These are phyloP conservation scores for Endothia cerciana DNA, from an alignment of 2,329 filamentous ascomycete species.

Conservation along the genomic window DNA sequence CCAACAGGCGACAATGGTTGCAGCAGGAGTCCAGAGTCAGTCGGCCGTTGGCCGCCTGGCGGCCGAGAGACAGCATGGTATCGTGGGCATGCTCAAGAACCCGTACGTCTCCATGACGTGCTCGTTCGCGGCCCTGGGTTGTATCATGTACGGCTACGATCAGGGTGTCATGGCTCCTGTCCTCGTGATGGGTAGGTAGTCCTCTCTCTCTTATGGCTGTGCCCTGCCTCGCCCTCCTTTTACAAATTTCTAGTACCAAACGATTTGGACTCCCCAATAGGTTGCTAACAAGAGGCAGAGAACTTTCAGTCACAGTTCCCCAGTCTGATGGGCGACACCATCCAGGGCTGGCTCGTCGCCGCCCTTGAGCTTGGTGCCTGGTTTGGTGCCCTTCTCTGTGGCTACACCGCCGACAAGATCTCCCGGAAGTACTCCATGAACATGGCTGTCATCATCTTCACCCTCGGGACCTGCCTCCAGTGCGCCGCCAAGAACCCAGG, in stretches of 20 bases:
- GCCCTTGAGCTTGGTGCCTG: constrained; percentile 65
- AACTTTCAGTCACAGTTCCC: constrained; percentile 33
- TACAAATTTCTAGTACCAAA: not conserved
- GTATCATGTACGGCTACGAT: constrained; percentile 56
- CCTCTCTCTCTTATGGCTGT: no score
- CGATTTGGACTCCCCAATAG: not conserved
- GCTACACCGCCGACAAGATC: constrained; percentile 59
- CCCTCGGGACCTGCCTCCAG: constrained; percentile 34
- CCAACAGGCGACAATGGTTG: constrained; percentile 20
- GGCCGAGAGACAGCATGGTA: constrained; percentile 43
- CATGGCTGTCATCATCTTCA: constrained; percentile 40
- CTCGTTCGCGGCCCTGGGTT: constrained; percentile 25
- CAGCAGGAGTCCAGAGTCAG: constrained; percentile 34
- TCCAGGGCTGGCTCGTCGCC: constrained; percentile 43
- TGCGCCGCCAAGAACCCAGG: constrained; percentile 35
- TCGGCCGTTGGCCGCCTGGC: constrained; percentile 44
- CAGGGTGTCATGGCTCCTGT: constrained; percentile 64
- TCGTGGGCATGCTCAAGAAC: constrained; percentile 44
- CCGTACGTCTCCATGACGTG: constrained; percentile 44
- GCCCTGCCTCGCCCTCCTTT: not conserved
- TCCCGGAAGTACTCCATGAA: constrained; percentile 56
- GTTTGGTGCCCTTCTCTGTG: constrained; percentile 59
- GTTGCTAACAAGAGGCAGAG: constrained; percentile 2
- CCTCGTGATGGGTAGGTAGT: constrained; percentile 35
- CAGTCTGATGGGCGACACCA: constrained; percentile 38